Percentiles rank a stretch among this genome's conserved stretches.
phyloP scores from a whole-genome alignment of 2,329 filamentous ascomycete species.

The Hymenoscyphus fructigenus region DNA sequence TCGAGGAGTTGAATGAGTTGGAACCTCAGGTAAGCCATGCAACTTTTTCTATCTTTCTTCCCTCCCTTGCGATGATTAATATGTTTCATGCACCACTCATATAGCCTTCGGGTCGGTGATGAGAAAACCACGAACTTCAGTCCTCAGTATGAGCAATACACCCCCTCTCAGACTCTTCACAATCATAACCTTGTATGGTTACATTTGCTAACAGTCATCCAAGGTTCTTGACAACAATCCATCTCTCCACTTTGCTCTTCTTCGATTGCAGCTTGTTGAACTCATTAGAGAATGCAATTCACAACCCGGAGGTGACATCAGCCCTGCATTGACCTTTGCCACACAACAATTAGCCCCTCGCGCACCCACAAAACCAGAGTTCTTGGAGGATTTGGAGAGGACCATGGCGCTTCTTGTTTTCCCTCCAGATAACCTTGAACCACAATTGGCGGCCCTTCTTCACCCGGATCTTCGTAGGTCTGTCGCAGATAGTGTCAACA shows the following conservation, averaged over 20 bases:
- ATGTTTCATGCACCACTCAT: slow-evolving; percentile 99
- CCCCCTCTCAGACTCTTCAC: slow-evolving; percentile 19
- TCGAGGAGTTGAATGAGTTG: slow-evolving; percentile 83
- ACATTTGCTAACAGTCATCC: slow-evolving; percentile 21
- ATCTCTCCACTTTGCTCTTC: slow-evolving; percentile 81
- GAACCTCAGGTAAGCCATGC: slow-evolving; percentile 78
- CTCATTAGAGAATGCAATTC: slow-evolving; percentile 77
- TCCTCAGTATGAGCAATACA: slow-evolving; percentile 76
- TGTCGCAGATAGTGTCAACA: slow-evolving; percentile 87
- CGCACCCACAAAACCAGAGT: slow-evolving; percentile 77
- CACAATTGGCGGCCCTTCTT: slow-evolving; percentile 72
- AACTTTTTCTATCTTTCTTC: slow-evolving; percentile 14
- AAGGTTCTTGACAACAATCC: slow-evolving; percentile 86
- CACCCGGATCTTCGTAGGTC: slow-evolving; percentile 76
- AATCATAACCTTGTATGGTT: background rate
- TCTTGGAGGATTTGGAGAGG: slow-evolving; percentile 82
- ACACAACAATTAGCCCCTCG: slow-evolving; percentile 83
- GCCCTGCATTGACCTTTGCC: slow-evolving; percentile 76
- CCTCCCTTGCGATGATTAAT: slow-evolving; percentile 80
- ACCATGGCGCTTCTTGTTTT: slow-evolving; percentile 94
- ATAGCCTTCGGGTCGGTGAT: slow-evolving; percentile 84
- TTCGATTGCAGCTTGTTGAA: slow-evolving; percentile 91
- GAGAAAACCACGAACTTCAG: slow-evolving; percentile 79
- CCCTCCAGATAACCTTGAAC: slow-evolving; percentile 73
- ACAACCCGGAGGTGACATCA: slow-evolving; percentile 68